phyloP scores from a whole-genome alignment of 2,329 filamentous ascomycete genomes.

The Nothomitra cinnamomea region DNA sequence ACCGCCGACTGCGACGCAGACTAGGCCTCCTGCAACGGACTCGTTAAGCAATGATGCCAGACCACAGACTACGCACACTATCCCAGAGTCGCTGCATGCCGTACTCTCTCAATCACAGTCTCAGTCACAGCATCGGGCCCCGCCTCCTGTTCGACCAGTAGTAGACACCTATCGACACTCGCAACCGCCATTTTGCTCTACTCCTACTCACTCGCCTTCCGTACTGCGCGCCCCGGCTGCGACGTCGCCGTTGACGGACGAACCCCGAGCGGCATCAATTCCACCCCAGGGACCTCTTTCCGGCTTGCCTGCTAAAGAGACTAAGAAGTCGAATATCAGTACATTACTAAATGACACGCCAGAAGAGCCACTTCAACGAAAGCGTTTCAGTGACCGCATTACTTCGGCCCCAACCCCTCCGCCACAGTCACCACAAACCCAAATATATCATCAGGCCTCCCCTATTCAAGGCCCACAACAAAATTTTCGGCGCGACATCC shows the following conservation, averaged over 20 bases:
- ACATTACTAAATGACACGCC: conserved; percentile 31
- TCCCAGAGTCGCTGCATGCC: neutral
- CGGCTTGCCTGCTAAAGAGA: conserved; percentile 10
- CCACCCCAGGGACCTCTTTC: conserved; percentile 8
- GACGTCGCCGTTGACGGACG: conserved; percentile 4
- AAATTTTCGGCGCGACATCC: neutral
- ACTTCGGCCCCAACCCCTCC: neutral
- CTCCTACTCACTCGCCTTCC: neutral
- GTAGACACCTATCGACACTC: neutral
- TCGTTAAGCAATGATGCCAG: neutral
- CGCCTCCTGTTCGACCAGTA: neutral
- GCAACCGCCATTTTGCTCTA: neutral
- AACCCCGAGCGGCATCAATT: conserved; percentile 9
- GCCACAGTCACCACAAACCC: conserved; percentile 1
- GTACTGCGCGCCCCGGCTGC: neutral
- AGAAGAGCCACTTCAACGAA: conserved; percentile 28
- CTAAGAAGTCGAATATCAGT: conserved; percentile 32
- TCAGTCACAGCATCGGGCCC: neutral
- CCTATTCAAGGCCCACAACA: neutral
- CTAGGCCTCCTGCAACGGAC: neutral
- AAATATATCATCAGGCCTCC: conserved; percentile 1
- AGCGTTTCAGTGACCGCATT: conserved; percentile 15
- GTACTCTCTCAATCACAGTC: neutral
- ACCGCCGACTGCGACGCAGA: neutral
- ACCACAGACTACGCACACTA: neutral